These are phyloP conservation scores for Larix kaempferi DNA, from an alignment of 75 land plant species.

Conservation along the genomic window DNA sequence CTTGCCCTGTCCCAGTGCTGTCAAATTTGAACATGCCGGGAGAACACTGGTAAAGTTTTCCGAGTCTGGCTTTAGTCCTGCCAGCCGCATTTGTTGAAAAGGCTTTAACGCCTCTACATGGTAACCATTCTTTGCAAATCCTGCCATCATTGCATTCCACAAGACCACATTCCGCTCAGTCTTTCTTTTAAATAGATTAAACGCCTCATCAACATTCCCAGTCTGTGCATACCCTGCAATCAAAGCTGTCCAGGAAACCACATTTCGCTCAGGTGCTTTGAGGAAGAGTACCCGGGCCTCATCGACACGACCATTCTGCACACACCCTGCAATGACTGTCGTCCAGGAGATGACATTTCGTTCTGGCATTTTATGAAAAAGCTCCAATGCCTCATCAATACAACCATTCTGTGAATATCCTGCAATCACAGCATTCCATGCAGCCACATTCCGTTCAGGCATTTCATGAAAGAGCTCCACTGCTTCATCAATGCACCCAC, in stretches of 20 bases:
- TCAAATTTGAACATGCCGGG: slow-evolving; percentile 47
- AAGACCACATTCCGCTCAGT: slow-evolving; percentile 20
- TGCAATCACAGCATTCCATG: slow-evolving; percentile 44
- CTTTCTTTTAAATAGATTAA: slow-evolving; percentile 32
- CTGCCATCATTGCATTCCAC: slow-evolving; percentile 61
- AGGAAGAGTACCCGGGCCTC: not conserved
- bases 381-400: slow-evolving; percentile 17
- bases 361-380: slow-evolving; percentile 39
- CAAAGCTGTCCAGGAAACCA: slow-evolving; percentile 9
- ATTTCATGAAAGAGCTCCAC: slow-evolving; percentile 12
- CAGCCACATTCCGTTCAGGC: slow-evolving; percentile 30
- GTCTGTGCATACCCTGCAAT: slow-evolving; percentile 35
- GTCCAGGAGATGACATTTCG: slow-evolving; percentile 39
- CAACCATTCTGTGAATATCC: slow-evolving; percentile 31
- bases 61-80: slow-evolving; percentile 23
- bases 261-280: slow-evolving; percentile 2
- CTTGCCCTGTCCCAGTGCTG: slow-evolving; percentile 24
- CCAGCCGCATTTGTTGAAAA: slow-evolving; percentile 37
- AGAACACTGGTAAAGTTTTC: slow-evolving; percentile 42
- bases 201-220: slow-evolving; percentile 45
- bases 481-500: slow-evolving; percentile 32
- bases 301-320: not conserved
- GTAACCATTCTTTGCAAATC: slow-evolving; percentile 50
- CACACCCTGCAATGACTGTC: slow-evolving; percentile 21
- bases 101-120: slow-evolving; percentile 38